Evolutionary conservation across 192 early-diverging fungal species (phyloP).

Genomic region (Diversispora eburnea): DNA sequence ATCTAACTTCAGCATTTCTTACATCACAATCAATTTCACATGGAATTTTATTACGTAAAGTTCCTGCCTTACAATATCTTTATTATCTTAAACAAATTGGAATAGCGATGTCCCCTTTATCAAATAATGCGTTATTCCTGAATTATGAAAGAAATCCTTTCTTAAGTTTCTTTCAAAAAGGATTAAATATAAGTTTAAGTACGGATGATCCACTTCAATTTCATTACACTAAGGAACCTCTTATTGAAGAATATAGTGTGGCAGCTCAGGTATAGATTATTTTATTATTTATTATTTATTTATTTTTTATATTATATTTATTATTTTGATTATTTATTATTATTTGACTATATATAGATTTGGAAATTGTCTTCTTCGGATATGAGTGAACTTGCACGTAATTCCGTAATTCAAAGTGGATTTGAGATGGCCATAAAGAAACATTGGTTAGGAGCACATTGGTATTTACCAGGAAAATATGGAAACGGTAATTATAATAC

Average conservation of each 20-base stretch:
- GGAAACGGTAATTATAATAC: slow-evolving; percentile 46
- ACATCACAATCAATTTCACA: slow-evolving; percentile 85
- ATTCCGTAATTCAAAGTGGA: slow-evolving; percentile 85
- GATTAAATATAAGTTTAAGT: slow-evolving; percentile 88
- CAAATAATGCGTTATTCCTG: slow-evolving; percentile 94
- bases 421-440: slow-evolving; percentile 86
- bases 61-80: slow-evolving; percentile 91
- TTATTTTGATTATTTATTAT: not conserved
- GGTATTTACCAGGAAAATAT: slow-evolving; percentile 67
- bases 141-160: slow-evolving; percentile 93
- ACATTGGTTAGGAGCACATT: slow-evolving; percentile 83
- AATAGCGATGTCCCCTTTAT: slow-evolving; percentile 94
- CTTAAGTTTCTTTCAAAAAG: slow-evolving; percentile 86
- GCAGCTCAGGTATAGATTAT: slow-evolving; percentile 67
- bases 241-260: slow-evolving; percentile 96
- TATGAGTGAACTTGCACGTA: slow-evolving; percentile 93
- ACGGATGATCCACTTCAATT: slow-evolving; percentile 97
- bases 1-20: slow-evolving; percentile 85
- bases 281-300: not conserved
- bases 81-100: slow-evolving; percentile 95
- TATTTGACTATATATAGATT: slow-evolving; percentile 52
- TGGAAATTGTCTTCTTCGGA: slow-evolving; percentile 89
- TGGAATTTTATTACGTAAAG: slow-evolving; percentile 90
- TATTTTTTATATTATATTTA: not conserved
- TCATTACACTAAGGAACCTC: slow-evolving; percentile 93